Conservation (phyloP, 106 monocot species). For the Iris macrosiphon region DNA sequence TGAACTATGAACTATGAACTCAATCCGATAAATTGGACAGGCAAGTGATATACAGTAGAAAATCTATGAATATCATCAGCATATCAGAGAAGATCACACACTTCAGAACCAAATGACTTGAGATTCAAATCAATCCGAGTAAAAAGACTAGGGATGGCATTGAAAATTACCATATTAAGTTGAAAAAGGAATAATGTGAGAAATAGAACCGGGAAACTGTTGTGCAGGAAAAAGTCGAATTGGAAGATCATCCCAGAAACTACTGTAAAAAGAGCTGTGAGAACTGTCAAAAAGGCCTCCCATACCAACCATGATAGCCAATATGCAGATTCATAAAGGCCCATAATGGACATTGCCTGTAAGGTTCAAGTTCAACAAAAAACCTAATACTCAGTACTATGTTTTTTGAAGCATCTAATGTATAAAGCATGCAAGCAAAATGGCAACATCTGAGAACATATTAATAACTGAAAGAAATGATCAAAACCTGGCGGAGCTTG, state of each 20-base stretch:
- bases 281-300: slow-evolving; percentile 68
- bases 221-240: slow-evolving; percentile 85
- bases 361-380: slow-evolving; percentile 10
- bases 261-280: slow-evolving; percentile 64
- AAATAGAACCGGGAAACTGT: slow-evolving; percentile 72
- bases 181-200: slow-evolving; percentile 90
- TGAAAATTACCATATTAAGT: slow-evolving; percentile 72
- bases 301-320: slow-evolving; percentile 95
- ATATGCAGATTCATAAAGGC: slow-evolving; percentile 89
- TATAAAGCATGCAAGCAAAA: neutral
- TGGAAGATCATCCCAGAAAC: slow-evolving; percentile 97
- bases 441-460: neutral
- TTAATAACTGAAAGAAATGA: neutral
- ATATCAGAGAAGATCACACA: too few species aligned
- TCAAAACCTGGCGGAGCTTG: slow-evolving; percentile 85
- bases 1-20: too few species aligned
- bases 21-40: too few species aligned
- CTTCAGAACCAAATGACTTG: too few species aligned
- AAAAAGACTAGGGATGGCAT: neutral
- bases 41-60: too few species aligned
- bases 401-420: neutral
- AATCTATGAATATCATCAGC: too few species aligned
- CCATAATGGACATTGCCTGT: slow-evolving; percentile 97
- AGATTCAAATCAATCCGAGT: too few species aligned
- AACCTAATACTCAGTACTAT: neutral